A percentile compares a stretch with the other conserved stretches of the same genome.
These are phyloP conservation scores for Hypoxylon perforatum DNA, from an alignment of 495 filamentous ascomycete genomes.

Conservation along the genomic window DNA sequence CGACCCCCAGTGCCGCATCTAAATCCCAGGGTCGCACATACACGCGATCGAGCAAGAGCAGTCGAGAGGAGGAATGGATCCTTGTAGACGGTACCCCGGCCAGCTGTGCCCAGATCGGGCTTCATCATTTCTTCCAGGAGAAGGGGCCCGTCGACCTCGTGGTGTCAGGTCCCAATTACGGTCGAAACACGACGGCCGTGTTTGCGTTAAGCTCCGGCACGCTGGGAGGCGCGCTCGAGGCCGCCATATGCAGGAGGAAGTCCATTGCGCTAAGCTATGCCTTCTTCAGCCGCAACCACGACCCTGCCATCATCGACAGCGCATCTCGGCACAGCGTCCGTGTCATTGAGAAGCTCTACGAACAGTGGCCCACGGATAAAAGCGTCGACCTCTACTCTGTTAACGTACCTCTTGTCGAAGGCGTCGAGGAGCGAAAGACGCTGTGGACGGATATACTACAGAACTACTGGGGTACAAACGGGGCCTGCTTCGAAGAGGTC, in stretches of 20 bases:
- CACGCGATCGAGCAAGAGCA: constrained; percentile 60
- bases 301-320: constrained; percentile 78
- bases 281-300: constrained; percentile 78
- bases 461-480: constrained; percentile 82
- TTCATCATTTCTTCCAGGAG: constrained; percentile 86
- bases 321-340: constrained; percentile 75
- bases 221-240: constrained; percentile 90
- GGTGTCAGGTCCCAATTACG: constrained; percentile 93
- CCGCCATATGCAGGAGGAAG: constrained; percentile 80
- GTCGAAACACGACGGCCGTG: constrained; percentile 89
- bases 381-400: constrained; percentile 83
- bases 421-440: constrained; percentile 73
- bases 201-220: constrained; percentile 93
- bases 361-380: constrained; percentile 74
- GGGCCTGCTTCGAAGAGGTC: constrained; percentile 84
- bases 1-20: constrained; percentile 50
- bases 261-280: constrained; percentile 89
- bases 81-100: constrained; percentile 90
- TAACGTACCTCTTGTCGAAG: constrained; percentile 84
- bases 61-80: constrained; percentile 83
- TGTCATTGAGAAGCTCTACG: constrained; percentile 79
- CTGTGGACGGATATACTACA: constrained; percentile 85
- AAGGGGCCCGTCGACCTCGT: constrained; percentile 85
- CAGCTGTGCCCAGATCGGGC: constrained; percentile 87
- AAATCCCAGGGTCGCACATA: constrained; percentile 39